phyloP scores from a whole-genome alignment of 2,329 filamentous ascomycete species.

The Neocatenulostroma microsporum region DNA sequence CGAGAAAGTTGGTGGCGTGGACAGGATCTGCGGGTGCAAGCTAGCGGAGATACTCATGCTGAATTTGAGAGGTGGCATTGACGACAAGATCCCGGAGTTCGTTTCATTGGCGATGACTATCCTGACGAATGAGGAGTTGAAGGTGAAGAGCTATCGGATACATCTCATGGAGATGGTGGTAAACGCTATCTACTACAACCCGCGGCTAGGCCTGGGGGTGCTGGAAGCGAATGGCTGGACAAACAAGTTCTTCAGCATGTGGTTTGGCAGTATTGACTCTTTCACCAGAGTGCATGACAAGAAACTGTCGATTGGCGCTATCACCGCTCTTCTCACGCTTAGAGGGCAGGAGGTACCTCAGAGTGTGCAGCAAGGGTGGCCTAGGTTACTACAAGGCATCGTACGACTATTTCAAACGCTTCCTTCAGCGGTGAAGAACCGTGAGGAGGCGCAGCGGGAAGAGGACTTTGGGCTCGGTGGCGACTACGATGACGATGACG shows the following conservation, averaged over 20 bases:
- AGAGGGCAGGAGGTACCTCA: constrained; percentile 72
- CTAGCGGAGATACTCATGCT: constrained; percentile 96
- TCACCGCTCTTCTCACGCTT: constrained; percentile 74
- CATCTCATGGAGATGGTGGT: constrained; percentile 99
- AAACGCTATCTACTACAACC: constrained; percentile 97
- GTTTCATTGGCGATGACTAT: constrained; percentile 82
- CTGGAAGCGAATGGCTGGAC: constrained; percentile 92
- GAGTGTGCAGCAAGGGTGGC: constrained; percentile 96
- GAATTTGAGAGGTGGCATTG: constrained; percentile 79
- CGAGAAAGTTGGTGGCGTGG: constrained; percentile 83
- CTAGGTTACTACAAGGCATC: constrained; percentile 77
- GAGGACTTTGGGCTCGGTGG: constrained; percentile 72
- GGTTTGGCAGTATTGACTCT: constrained; percentile 92
- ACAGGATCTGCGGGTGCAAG: constrained; percentile 95
- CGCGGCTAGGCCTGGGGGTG: constrained; percentile 70
- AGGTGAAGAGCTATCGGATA: constrained; percentile 88
- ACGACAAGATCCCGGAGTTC: constrained; percentile 82
- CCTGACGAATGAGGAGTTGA: constrained; percentile 65
- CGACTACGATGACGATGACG: constrained; percentile 64
- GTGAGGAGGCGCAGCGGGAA: constrained; percentile 80
- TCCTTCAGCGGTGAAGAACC: constrained; percentile 78
- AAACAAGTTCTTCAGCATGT: constrained; percentile 97
- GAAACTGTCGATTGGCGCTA: constrained; percentile 93
- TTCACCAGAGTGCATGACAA: constrained; percentile 97
- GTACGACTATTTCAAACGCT: constrained; percentile 88